These are phyloP conservation scores for Globisporangium megalacanthum DNA, from an alignment of 352 stramenopile genomes.

Conservation along the genomic window DNA sequence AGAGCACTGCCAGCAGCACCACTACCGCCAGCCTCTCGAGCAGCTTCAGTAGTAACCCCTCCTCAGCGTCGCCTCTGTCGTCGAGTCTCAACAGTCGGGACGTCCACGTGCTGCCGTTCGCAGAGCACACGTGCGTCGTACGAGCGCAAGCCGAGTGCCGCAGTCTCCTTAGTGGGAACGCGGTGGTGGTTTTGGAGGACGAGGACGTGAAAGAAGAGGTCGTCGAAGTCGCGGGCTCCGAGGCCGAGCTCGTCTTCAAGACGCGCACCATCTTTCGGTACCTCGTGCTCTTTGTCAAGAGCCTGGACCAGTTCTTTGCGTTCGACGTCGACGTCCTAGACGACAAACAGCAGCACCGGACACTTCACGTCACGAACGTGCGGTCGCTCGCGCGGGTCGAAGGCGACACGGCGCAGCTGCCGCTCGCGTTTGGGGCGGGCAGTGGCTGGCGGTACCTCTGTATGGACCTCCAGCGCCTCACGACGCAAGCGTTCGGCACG, in stretches of 20 bases:
- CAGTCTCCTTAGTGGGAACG: conserved; percentile 58
- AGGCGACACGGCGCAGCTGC: conserved; percentile 42
- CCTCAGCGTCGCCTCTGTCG: background rate
- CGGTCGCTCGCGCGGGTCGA: conserved; percentile 62
- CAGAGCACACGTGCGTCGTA: conserved; percentile 39
- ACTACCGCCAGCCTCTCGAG: background rate
- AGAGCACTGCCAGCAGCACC: background rate
- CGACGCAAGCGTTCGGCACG: conserved; percentile 58
- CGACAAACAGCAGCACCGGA: conserved; percentile 57
- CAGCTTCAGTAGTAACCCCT: conserved; percentile 1
- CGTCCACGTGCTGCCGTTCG: conserved; percentile 35
- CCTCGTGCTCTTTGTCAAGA: conserved; percentile 78
- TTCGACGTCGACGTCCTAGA: conserved; percentile 69
- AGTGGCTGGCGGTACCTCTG: conserved; percentile 68
- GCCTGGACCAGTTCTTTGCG: conserved; percentile 70
- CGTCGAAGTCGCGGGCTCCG: conserved; percentile 60
- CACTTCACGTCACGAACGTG: conserved; percentile 62
- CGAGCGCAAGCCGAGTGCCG: conserved; percentile 58
- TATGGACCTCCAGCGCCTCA: conserved; percentile 70
- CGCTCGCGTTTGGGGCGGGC: conserved; percentile 37
- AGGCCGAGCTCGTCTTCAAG: conserved; percentile 66
- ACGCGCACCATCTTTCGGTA: conserved; percentile 73
- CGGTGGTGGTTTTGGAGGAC: conserved; percentile 64
- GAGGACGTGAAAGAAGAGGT: conserved; percentile 73
- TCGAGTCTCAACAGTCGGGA: conserved; percentile 3